A percentile compares a stretch with the other conserved stretches of the same genome.
phyloP scores from a whole-genome alignment of 352 stramenopile species.

The Pythium monospermum region DNA sequence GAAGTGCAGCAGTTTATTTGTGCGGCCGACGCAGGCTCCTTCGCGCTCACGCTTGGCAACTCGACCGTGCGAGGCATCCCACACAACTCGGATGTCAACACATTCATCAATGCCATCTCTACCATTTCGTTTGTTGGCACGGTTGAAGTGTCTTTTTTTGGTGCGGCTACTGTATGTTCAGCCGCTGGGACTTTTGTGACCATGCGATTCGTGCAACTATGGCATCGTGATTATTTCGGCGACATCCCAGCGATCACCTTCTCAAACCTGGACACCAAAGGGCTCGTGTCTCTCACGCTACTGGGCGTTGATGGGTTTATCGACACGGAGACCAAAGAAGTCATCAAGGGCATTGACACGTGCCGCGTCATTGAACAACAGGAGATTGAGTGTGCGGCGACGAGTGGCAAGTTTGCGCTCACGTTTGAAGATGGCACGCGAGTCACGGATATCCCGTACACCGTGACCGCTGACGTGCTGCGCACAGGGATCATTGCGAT shows the following conservation, averaged over 20 bases:
- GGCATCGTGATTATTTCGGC: slow-evolving; percentile 41
- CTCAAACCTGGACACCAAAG: slow-evolving; percentile 46
- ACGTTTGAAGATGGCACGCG: slow-evolving; percentile 56
- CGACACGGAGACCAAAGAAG: slow-evolving; percentile 56
- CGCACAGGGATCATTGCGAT: slow-evolving; percentile 32
- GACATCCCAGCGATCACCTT: slow-evolving; percentile 63
- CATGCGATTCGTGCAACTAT: slow-evolving; percentile 47
- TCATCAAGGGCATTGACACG: slow-evolving; percentile 67
- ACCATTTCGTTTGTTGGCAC: slow-evolving; percentile 41
- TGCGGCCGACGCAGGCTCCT: slow-evolving; percentile 48
- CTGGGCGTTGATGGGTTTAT: slow-evolving; percentile 48
- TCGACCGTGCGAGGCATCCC: slow-evolving; percentile 53
- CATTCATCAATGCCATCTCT: slow-evolving; percentile 34
- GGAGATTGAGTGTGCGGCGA: slow-evolving; percentile 53
- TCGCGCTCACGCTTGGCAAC: slow-evolving; percentile 54
- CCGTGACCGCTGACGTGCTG: slow-evolving; percentile 34
- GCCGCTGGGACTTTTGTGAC: slow-evolving; percentile 55
- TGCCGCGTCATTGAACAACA: slow-evolving; percentile 62
- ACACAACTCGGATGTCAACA: slow-evolving; percentile 52
- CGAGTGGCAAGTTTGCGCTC: slow-evolving; percentile 59
- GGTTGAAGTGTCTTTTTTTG: slow-evolving; percentile 40
- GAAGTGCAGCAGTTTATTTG: slow-evolving; percentile 82
- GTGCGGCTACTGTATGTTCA: slow-evolving; percentile 42
- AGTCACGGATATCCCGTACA: slow-evolving; percentile 39
- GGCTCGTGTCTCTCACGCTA: slow-evolving; percentile 38